phyloP scores from a whole-genome alignment of 2,329 filamentous ascomycete genomes.

The Monilinia laxa region DNA sequence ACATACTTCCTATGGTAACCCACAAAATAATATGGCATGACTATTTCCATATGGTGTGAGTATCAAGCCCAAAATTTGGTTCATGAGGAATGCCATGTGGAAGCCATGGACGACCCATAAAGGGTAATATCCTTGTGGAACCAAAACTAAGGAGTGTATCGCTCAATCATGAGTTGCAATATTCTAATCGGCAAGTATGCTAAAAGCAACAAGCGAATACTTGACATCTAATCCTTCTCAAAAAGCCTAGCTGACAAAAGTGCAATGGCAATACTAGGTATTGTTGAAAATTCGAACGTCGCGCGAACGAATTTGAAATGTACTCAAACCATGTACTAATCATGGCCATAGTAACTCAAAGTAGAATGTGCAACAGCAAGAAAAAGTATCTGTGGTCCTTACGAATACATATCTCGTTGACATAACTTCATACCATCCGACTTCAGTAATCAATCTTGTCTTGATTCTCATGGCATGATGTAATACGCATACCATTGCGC shows the following conservation, averaged over 20 bases:
- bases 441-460: neutral
- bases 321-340: neutral
- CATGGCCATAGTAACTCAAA: too few species aligned
- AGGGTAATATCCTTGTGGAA: neutral
- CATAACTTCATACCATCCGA: constrained; percentile 16
- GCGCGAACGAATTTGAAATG: neutral
- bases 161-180: neutral
- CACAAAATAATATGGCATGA: neutral
- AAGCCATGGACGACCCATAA: too few species aligned
- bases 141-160: neutral
- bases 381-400: neutral
- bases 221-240: too few species aligned
- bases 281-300: neutral
- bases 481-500: too few species aligned
- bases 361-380: neutral
- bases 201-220: too few species aligned
- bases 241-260: too few species aligned
- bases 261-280: neutral
- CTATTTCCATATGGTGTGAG: neutral
- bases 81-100: neutral
- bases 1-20: neutral
- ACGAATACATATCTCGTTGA: neutral
- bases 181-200: too few species aligned
- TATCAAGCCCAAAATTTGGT: neutral
- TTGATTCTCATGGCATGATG: neutral